Percentiles rank a stretch among this genome's conserved stretches.
phyloP scores from a whole-genome alignment of 345 rosid species.

The Rhodamnia argentea region DNA sequence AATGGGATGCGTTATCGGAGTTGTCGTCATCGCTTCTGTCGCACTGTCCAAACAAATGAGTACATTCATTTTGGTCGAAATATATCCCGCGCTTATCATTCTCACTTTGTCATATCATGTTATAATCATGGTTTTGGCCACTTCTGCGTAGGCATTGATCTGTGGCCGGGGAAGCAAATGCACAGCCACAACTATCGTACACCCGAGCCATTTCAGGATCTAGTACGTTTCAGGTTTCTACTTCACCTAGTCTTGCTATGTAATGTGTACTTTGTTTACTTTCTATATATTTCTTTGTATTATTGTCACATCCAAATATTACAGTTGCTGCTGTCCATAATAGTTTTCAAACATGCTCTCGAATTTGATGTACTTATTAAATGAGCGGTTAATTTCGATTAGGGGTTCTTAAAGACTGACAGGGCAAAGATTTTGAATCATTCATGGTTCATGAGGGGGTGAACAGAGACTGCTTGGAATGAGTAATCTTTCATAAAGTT shows the following conservation, averaged over 20 bases:
- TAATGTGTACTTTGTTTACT: not conserved
- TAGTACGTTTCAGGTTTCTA: conserved; percentile 31
- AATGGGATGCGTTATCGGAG: not conserved
- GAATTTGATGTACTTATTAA: not conserved
- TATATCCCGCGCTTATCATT: not conserved
- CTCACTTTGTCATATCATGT: not conserved
- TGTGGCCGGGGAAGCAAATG: conserved; percentile 88
- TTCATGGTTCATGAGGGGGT: not conserved
- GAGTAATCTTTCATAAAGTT: not conserved
- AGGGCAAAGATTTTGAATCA: not conserved
- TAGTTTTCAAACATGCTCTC: not conserved
- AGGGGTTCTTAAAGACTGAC: not conserved
- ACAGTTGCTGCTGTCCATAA: not conserved
- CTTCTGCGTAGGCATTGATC: conserved; percentile 37
- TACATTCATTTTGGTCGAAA: not conserved
- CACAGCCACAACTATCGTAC: conserved; percentile 80
- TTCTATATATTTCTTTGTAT: not conserved
- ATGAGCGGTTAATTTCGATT: not conserved
- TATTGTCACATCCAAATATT: no score
- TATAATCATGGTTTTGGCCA: not conserved
- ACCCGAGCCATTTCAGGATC: conserved; percentile 53
- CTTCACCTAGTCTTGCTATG: not conserved
- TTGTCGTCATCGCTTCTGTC: not conserved
- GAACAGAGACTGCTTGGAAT: not conserved
- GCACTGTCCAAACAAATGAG: not conserved